Base-by-base conservation (phyloP, 1,139 yeast species). In the Eremothecium coryli region DNA sequence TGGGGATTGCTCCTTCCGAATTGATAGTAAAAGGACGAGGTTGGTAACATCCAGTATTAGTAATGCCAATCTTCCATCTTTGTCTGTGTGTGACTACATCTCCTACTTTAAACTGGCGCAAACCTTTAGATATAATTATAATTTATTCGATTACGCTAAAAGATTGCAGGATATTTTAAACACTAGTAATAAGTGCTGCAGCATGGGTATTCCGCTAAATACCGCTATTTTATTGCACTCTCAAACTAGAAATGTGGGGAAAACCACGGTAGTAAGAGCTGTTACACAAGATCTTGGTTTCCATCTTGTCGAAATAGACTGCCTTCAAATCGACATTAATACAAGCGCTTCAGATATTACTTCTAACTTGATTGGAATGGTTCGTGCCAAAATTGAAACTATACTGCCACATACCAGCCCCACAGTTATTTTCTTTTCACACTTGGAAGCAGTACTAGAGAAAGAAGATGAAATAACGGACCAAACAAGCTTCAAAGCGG, bases 191-290 rank as follows among this genome's bases (percentile, higher is more conserved):
- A 59, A 41, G n/a, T 44, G 55, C 62, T 57, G 33, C 53, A 53
- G 54, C 47, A 26, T 44, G 44, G 22, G 33, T 2, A 26, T 44
- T 9, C 55, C 65, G 5, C 54, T 82, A 28, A 70, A 68, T 35
- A 79, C 93, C 0, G 69, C 85, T 0, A 64, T 86, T 0, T 54
- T 88, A 22, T 54, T 90, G 20, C 72, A 71, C 33, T 82, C 95
- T 2, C 64, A 76, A 51, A 71, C 76, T 22, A 65, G 93, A 36
- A 88, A 84, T 4, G 73, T 82, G 6, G 98, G 98, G 0, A 90
- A 90, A 50, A 56, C 80, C 0, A 73, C 79, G 0, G 53, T 82
- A 23, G 71, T 84, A 0, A 59, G 70, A 37, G 71, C 73, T 38
- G 51, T 76, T 2, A 68, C 82, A 0, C 57, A 64, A 5, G 71